Conservation (phyloP, 176 grass and related monocot species). For the Elaeis guineensis region DNA sequence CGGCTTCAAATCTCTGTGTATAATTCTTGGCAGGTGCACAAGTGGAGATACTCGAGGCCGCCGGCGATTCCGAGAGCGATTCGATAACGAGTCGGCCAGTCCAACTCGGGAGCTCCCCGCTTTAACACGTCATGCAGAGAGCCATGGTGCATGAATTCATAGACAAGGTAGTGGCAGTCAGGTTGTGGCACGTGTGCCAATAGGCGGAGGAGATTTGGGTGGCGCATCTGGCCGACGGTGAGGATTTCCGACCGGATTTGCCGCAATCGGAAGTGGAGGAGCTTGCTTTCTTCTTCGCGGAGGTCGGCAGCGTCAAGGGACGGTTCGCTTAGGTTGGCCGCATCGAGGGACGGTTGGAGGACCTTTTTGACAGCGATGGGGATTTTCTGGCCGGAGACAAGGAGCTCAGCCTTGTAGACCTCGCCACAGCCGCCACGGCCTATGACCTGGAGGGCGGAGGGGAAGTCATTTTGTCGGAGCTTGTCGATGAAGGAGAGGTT, state of each 20-base stretch:
- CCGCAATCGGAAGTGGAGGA: constrained; percentile 51
- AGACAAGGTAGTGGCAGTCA: constrained; percentile 76
- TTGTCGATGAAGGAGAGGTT: constrained; percentile 73
- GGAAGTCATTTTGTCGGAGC: constrained; percentile 27
- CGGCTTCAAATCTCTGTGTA: constrained; percentile 11
- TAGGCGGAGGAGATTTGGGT: constrained; percentile 71
- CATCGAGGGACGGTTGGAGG: constrained; percentile 24
- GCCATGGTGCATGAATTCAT: constrained; percentile 90
- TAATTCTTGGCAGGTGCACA: constrained; percentile 10
- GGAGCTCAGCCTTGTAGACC: constrained; percentile 65
- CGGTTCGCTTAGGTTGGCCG: too few relatives aligned
- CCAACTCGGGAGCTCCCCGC: not conserved
- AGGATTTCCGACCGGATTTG: constrained; percentile 91
- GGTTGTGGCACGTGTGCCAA: constrained; percentile 56
- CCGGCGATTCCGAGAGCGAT: constrained; percentile 4
- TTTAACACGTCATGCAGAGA: constrained; percentile 17
- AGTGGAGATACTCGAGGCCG: constrained; percentile 15
- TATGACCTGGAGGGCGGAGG: constrained; percentile 41
- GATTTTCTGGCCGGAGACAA: constrained; percentile 8
- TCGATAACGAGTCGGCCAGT: not conserved
- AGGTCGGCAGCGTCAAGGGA: constrained; percentile 21
- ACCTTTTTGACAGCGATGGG: constrained; percentile 80
- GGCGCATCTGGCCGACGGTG: constrained; percentile 68
- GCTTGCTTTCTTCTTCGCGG: constrained; percentile 49
- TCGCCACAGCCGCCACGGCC: constrained; percentile 79